Base-by-base conservation (phyloP, 495 filamentous ascomycete species). In the Neurospora pannonica region DNA sequence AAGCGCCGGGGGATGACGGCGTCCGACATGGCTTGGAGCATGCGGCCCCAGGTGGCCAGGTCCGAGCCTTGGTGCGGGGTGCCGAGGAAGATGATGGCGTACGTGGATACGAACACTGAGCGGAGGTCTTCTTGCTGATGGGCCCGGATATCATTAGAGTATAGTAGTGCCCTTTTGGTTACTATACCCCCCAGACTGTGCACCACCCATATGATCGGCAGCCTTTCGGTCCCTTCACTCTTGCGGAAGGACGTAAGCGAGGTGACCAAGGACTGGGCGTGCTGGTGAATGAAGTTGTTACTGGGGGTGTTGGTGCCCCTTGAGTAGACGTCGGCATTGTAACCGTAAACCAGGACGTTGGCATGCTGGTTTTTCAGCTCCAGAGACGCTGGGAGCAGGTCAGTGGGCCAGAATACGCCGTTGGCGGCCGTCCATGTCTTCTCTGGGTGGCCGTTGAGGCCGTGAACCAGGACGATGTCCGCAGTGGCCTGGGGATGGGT, bases 21-120 rank as follows among this genome's bases (percentile, higher is more conserved):
- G 38, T 86, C 87, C 75, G 90, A 92, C 80, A 97, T 92, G 71
- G 88, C 87, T 78, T 95, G 92, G 62, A 94, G 82, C 74, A 93
- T 84, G 10, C 88, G 84, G 4, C 92, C 93, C 92, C 92, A 95
- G 81, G 89, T 88, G 9, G 94, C 94, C 17, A 92, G 78, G 75
- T 93, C 91, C 4, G 93, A 89, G 0, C 94, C 94, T 67, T 88
- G 90, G 78, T 97, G 94, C 10, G 94, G 94, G n/a, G 94, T 97
- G 24, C 94, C 94, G 38, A 97, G 86, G 78, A 97, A 97, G 31
- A 97, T 86, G 38, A 97, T 90, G 24, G 92, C 93, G 73, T 92
- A 97, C 0, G 93, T 95, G 3, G 92, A 94, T 10, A 95, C 90
- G 76, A 89, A 94, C 34, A 97, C 89, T 6, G 92, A 93, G 36